Evolutionary conservation across 2,329 filamentous ascomycete genomes (phyloP).

Genomic region (Helminthosporium solani): DNA sequence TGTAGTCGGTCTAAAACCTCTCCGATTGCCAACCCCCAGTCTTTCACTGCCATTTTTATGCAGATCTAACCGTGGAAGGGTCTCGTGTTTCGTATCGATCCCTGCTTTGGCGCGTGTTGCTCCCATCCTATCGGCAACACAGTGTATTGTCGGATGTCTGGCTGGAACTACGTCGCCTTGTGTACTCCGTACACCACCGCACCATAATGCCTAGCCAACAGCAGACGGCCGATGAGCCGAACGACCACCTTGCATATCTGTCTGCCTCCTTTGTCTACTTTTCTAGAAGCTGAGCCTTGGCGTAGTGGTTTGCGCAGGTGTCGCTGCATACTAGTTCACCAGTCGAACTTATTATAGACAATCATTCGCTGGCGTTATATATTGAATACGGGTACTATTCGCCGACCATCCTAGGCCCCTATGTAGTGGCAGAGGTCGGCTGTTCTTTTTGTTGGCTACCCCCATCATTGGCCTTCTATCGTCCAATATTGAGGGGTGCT

Average conservation of each 20-base stretch:
- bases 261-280: constrained; percentile 1
- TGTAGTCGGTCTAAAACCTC: constrained; percentile 3
- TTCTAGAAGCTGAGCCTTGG: constrained; percentile 12
- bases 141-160: constrained; percentile 4
- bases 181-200: constrained; percentile 1
- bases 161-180: constrained; percentile 10
- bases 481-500: too few species aligned
- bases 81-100: constrained; percentile 26
- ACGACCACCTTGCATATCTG: constrained; percentile 9
- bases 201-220: constrained; percentile 9
- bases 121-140: constrained; percentile 12
- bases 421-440: constrained; percentile 16
- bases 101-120: constrained; percentile 19
- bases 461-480: too few species aligned
- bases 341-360: constrained; percentile 8
- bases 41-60: constrained; percentile 4
- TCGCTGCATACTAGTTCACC: constrained; percentile 12
- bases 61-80: constrained; percentile 8
- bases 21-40: constrained; percentile 1
- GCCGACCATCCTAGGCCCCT: constrained; percentile 12
- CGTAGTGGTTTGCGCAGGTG: background rate
- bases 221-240: constrained; percentile 10
- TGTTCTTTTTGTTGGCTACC: too few species aligned
- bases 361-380: constrained; percentile 11
- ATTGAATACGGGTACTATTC: constrained; percentile 19